phyloP scores from a whole-genome alignment of 495 filamentous ascomycete species.

The Margaritispora aquatica region DNA sequence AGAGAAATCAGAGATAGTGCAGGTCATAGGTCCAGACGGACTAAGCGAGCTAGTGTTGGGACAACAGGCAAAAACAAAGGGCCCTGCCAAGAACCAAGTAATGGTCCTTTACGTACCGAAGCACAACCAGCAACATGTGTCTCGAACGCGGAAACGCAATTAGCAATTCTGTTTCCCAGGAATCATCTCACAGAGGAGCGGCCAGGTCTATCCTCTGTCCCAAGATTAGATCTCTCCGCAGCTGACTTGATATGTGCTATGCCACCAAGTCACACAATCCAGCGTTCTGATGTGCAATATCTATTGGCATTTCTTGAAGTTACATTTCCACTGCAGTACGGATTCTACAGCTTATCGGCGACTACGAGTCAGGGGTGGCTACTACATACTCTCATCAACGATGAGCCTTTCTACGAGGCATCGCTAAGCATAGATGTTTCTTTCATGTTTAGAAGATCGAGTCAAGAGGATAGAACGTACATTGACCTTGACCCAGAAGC shows the following conservation, averaged over 20 bases:
- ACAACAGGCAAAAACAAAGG: neutral
- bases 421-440: neutral
- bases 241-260: neutral
- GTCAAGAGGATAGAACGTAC: too few relatives aligned
- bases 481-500: neutral
- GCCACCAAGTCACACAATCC: neutral
- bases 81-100: neutral
- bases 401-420: slow-evolving; percentile 16
- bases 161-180: too few relatives aligned
- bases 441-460: neutral
- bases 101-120: too few relatives aligned
- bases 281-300: neutral
- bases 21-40: neutral
- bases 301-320: slow-evolving; percentile 1
- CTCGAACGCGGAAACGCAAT: too few relatives aligned
- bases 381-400: neutral
- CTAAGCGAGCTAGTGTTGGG: neutral
- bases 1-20: neutral
- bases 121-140: too few relatives aligned
- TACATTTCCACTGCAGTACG: slow-evolving; percentile 9
- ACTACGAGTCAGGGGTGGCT: neutral
- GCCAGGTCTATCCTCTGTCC: neutral
- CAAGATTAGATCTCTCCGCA: neutral
- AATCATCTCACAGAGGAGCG: too few relatives aligned
- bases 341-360: neutral